These are phyloP conservation scores for Ceratocystis destructans DNA, from an alignment of 2,329 filamentous ascomycete genomes.

Conservation along the genomic window DNA sequence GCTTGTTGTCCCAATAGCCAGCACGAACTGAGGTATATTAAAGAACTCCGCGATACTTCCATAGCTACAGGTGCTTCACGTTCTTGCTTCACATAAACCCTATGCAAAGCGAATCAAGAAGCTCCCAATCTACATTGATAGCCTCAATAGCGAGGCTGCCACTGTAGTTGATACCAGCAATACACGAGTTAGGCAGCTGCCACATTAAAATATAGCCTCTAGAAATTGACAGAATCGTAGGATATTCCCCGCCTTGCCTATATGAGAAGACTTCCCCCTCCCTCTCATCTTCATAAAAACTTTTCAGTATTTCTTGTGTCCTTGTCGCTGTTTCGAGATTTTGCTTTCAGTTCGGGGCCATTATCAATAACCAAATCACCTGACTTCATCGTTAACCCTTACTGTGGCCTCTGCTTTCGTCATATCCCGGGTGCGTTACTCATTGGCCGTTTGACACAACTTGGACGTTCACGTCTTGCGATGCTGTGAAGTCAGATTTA, in stretches of 20 bases:
- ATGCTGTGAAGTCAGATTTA: neutral
- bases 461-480: neutral
- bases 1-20: neutral
- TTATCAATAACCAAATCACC: neutral
- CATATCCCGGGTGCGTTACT: neutral
- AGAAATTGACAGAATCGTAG: neutral
- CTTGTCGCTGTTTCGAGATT: neutral
- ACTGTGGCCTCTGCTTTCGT: neutral
- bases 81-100: neutral
- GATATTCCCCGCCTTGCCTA: neutral
- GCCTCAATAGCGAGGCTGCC: neutral
- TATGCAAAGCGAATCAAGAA: neutral
- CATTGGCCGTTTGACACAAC: neutral
- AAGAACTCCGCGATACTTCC: neutral
- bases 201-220: neutral
- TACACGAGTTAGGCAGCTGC: neutral
- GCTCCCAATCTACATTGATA: neutral
- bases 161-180: neutral
- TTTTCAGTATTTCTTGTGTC: neutral
- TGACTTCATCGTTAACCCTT: slow-evolving; percentile 1
- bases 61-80: neutral
- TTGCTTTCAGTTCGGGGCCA: neutral
- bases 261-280: neutral
- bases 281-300: neutral
- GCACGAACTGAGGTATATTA: neutral